Base-by-base conservation (phyloP, 305 asterid genomes). In the Nicotiana rustica region DNA sequence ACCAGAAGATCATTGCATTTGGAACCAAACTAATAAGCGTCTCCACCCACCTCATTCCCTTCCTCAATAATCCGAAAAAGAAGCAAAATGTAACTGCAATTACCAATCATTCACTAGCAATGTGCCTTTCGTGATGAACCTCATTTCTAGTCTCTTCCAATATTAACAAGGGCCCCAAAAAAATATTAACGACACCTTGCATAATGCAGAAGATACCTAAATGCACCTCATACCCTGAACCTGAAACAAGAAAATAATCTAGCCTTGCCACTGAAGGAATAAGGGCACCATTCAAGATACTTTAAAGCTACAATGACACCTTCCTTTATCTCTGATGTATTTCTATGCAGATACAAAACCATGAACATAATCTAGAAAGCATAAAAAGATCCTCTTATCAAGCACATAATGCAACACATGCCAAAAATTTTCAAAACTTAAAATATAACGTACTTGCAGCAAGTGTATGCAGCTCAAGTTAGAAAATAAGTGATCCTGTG, bases 291-390 rank as follows among this genome's bases (percentile, higher is more conserved):
- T 66, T 33, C 44, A 66, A 13, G 44, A 25, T 65, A 65, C 13
- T 2, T 12, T 29, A 65, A 65, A 29, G 71, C 55, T 7, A 55
- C 5, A 5, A 68, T 17, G 14, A 55, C 47, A 76, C 66, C 65
- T 41, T 55, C 80, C 80, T 9, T 8, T 8, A 14, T 29, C 17
- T 29, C 17, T 2, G 47, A 55, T 25, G 49, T 8, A 55, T 29
- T 55, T 52, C 66, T 36, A 55, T 4, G 5, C 17, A 76, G 47
- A 73, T 21, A 10, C 65, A 29, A 25, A 41, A 52, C 64, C 47
- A 52, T 49, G 80, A 52, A 75, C 19, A 25, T 52, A 55, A 75
- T 14, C 55, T 75, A 9, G 47, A 75, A 15, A 55, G 65, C 66
- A 55, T 52, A 3, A 52, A 75, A 47, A 52, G 64, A 52, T 4